phyloP scores from a whole-genome alignment of 306 rosid species.

The Calophaca sinica region DNA sequence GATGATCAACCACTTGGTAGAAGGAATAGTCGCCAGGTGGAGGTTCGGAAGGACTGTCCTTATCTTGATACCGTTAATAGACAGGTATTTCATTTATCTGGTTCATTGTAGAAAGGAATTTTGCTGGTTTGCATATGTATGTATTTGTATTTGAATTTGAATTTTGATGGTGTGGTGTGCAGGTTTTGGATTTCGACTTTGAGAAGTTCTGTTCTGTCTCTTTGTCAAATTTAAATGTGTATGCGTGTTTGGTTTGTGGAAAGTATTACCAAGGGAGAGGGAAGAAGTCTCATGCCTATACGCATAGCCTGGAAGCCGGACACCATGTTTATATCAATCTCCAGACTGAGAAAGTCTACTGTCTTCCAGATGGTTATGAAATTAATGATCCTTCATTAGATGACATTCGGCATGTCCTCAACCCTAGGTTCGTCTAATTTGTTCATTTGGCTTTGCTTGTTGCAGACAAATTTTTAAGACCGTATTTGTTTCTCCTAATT shows the following conservation, averaged over 20 bases:
- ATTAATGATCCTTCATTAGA: conserved; percentile 96
- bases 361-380: conserved; percentile 99
- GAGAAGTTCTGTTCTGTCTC: conserved; percentile 96
- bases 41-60: conserved; percentile 94
- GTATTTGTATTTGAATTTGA: too few species aligned
- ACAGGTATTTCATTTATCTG: conserved; percentile 63
- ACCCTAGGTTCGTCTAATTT: conserved; percentile 76
- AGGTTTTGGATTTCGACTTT: conserved; percentile 99
- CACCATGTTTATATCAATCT: conserved; percentile 97
- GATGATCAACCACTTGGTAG: conserved; percentile 55
- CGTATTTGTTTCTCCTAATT: too few species aligned
- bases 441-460: conserved; percentile 29
- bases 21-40: conserved; percentile 74
- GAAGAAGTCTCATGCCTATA: conserved; percentile 92
- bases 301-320: conserved; percentile 98
- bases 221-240: conserved; percentile 87
- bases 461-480: too few species aligned
- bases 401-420: conserved; percentile 92
- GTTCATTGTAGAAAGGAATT: conserved; percentile 1
- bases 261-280: conserved; percentile 98
- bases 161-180: conserved; percentile 39
- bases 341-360: conserved; percentile 89
- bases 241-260: conserved; percentile 96
- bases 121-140: background rate
- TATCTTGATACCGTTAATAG: conserved; percentile 97